Evolutionary conservation across 2,329 filamentous ascomycete genomes (phyloP).

Genomic region (Fusarium denticulatum): DNA sequence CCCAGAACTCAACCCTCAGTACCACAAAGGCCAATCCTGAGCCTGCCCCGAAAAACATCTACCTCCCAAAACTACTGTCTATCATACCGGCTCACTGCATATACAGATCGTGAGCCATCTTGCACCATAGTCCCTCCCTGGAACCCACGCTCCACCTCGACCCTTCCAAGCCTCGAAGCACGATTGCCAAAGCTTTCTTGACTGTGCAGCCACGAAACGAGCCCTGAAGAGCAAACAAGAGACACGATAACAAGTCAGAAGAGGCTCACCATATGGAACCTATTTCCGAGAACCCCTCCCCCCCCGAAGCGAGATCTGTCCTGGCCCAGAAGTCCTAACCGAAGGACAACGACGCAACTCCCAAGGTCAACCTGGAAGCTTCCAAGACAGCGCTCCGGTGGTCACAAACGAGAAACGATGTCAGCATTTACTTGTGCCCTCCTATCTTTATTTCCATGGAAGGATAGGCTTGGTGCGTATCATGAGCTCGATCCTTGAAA

Average conservation of each 20-base stretch:
- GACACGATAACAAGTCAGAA: fast-evolving
- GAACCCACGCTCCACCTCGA: neutral
- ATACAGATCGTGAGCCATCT: no score
- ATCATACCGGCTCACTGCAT: fast-evolving
- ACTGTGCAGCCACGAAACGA: neutral
- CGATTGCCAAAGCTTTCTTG: neutral
- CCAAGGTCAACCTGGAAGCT: neutral
- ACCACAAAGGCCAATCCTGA: neutral
- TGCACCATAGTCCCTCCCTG: neutral
- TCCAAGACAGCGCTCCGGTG: fast-evolving
- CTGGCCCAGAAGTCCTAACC: neutral
- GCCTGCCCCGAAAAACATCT: neutral
- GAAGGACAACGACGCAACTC: neutral
- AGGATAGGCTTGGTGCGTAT: no score
- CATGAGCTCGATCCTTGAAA: neutral
- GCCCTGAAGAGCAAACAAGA: fast-evolving
- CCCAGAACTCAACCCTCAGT: neutral
- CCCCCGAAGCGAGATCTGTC: neutral
- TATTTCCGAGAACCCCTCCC: neutral
- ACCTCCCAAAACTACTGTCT: fast-evolving
- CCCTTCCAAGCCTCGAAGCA: neutral
- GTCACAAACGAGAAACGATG: fast-evolving
- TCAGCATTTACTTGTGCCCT: fast-evolving
- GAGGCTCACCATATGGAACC: fast-evolving
- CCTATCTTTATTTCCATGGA: no score